phyloP scores from a whole-genome alignment of 768 basidiomycete genomes.

The Mycena vitilis region DNA sequence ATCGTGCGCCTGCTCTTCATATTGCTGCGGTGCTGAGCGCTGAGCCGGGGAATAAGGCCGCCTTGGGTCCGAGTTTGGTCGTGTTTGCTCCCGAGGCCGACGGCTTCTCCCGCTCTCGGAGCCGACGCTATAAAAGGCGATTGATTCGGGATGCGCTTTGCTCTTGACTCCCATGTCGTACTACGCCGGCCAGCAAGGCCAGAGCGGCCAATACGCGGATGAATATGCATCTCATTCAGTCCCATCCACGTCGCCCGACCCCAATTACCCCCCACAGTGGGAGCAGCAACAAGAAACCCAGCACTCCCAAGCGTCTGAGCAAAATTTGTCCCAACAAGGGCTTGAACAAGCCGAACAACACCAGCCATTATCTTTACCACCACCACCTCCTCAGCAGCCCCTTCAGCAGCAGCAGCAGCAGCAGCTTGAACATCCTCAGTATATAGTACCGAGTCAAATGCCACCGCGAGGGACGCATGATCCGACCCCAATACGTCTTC shows the following conservation, averaged over 20 bases:
- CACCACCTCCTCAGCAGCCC: constrained; percentile 9
- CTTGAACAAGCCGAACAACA: constrained; percentile 23
- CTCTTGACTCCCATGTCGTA: constrained; percentile 55
- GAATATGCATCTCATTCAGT: constrained; percentile 55
- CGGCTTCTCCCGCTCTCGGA: neutral
- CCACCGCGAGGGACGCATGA: constrained; percentile 40
- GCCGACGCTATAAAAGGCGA: neutral
- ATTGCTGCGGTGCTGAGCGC: no score
- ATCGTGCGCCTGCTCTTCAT: constrained; percentile 47
- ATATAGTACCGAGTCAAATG: constrained; percentile 46
- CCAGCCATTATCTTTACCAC: neutral
- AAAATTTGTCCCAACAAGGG: constrained; percentile 39
- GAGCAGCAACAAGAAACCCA: constrained; percentile 43
- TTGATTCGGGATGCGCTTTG: constrained; percentile 31
- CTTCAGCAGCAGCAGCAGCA: constrained; percentile 37
- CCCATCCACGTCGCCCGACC: constrained; percentile 58
- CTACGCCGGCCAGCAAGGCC: constrained; percentile 47
- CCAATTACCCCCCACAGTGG: constrained; percentile 45
- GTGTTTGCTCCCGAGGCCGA: neutral
- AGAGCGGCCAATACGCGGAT: constrained; percentile 48
- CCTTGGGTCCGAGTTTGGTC: neutral
- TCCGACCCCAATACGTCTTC: constrained; percentile 46
- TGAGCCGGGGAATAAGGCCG: no score
- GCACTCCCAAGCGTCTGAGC: constrained; percentile 25
- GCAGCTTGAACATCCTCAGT: constrained; percentile 29